phyloP scores from a whole-genome alignment of 2,329 filamentous ascomycete genomes.

The Phyllosticta citriasiana region DNA sequence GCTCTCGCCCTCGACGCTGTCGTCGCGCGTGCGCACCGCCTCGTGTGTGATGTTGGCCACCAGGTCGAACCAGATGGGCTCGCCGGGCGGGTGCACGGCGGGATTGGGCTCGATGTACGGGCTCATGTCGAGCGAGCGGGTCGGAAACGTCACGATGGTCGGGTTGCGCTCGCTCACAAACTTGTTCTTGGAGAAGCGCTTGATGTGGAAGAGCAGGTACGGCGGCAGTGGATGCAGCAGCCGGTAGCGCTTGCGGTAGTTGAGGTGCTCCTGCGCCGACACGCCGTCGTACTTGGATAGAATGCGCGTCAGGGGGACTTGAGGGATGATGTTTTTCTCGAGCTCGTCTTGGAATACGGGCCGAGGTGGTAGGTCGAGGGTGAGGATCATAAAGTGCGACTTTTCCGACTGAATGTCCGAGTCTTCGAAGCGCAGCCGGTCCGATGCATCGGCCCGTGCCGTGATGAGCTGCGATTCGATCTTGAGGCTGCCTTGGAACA shows the following conservation, averaged over 20 bases:
- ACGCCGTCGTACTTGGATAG: conserved; percentile 89
- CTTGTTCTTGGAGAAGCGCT: conserved; percentile 93
- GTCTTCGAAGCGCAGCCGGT: conserved; percentile 87
- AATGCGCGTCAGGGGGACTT: conserved; percentile 65
- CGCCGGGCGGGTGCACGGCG: conserved; percentile 55
- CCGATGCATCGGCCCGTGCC: conserved; percentile 75
- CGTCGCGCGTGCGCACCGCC: conserved; percentile 65
- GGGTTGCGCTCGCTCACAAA: conserved; percentile 94
- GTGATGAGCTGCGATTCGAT: conserved; percentile 93
- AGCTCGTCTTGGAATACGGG: conserved; percentile 94
- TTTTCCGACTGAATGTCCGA: conserved; percentile 70
- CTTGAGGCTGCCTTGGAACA: conserved; percentile 87
- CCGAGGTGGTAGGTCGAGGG: conserved; percentile 80
- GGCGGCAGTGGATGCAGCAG: conserved; percentile 84
- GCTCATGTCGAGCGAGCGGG: conserved; percentile 71
- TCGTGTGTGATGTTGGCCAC: conserved; percentile 91
- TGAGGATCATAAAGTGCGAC: conserved; percentile 80
- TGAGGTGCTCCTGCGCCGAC: conserved; percentile 76
- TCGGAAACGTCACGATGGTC: conserved; percentile 94
- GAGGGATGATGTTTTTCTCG: conserved; percentile 92
- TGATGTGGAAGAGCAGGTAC: conserved; percentile 88
- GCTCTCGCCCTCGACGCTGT: conserved; percentile 76
- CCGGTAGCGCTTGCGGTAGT: conserved; percentile 80
- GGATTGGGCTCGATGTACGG: conserved; percentile 89
- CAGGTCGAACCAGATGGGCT: conserved; percentile 89